A percentile compares a stretch with the other conserved stretches of the same genome.
These are phyloP conservation scores for Mycena chlorophos DNA, from an alignment of 768 basidiomycete genomes.

Conservation along the genomic window DNA sequence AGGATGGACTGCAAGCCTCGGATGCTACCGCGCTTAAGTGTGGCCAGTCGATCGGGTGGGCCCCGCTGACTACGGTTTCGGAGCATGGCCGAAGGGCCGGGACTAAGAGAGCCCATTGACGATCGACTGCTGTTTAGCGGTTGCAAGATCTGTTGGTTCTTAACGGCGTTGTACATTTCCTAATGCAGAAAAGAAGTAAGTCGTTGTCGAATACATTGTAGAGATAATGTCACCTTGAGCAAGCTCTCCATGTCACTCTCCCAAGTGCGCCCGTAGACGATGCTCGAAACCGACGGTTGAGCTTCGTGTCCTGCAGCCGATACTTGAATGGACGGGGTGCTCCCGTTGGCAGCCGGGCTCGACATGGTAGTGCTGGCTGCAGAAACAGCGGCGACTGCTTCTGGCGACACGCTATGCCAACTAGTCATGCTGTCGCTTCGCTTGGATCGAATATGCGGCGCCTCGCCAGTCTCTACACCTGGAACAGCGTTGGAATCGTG, in stretches of 20 bases:
- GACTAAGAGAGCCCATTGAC: slow-evolving; percentile 58
- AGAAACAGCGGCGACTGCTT: no score
- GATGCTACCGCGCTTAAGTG: slow-evolving; percentile 88
- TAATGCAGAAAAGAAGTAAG: slow-evolving; percentile 29
- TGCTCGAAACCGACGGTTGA: slow-evolving; percentile 27
- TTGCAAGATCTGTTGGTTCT: slow-evolving; percentile 86
- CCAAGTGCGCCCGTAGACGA: slow-evolving; percentile 69
- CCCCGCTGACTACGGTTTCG: slow-evolving; percentile 75
- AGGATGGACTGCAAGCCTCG: slow-evolving; percentile 84
- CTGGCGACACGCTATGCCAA: slow-evolving; percentile 77
- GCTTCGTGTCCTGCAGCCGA: slow-evolving; percentile 42
- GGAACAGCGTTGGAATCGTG: slow-evolving; percentile 69
- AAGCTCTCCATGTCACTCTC: slow-evolving; percentile 83
- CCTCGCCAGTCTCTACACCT: slow-evolving; percentile 46
- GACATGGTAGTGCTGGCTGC: slow-evolving; percentile 36
- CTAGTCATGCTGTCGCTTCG: slow-evolving; percentile 83
- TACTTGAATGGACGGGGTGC: slow-evolving; percentile 63
- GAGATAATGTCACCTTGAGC: slow-evolving; percentile 76
- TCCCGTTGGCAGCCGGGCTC: slow-evolving; percentile 50
- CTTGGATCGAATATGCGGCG: slow-evolving; percentile 51
- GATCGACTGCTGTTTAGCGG: slow-evolving; percentile 60
- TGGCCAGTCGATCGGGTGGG: slow-evolving; percentile 69
- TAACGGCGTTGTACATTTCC: slow-evolving; percentile 95
- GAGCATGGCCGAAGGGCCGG: slow-evolving; percentile 48
- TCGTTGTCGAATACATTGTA: not conserved